Evolutionary conservation across 306 rosid species (phyloP), one percentile per base, ranked within the genome.

Genomic region (Corylus americana): DNA sequence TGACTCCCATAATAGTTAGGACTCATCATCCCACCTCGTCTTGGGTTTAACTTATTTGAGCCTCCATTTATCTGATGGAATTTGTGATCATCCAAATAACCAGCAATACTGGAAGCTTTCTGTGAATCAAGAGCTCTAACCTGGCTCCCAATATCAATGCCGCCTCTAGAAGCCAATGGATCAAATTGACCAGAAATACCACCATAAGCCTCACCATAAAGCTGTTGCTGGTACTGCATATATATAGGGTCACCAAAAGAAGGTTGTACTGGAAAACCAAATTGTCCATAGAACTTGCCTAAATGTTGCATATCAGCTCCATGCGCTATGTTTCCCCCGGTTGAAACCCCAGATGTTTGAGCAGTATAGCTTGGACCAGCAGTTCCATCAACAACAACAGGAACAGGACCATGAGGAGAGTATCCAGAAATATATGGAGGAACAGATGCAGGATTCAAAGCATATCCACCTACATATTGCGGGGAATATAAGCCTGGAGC

Each of bases 1-100:
- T 82, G 71, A 62, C 78, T 87, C 42, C 90, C 92, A 79, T 78
- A 84, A 78, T 89, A 89, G 84, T 75, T 80, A 74, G 90, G 88
- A 70, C 72, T 48, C 73, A 78, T 63, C 29, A 74, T 49, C 71
- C 86, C 90, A 31, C 90, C 92, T 84, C 92, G 87, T 77, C 84
- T 84, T 14, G 83, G 75, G 77, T 63, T 87, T 74, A 83, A 31
- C 78, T 76, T 87, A 75, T 74, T 86, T 20, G 2, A 64, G 12
- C 73, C 71, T 68, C 78, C 83, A 71, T 58, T 82, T 74, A 76
- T 82, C 68, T 74, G 90, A 74, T 87, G 80, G 71, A 84, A 70
- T 74, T 84, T 87, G 37, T 82, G 78, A 49, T 87, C 86, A 64
- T 87, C 90, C 77, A 82, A 79, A 80, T 84, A 87, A 74, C 79